phyloP scores from a whole-genome alignment of 805 yeast genomes.

The Kazachstania kunashirensis region DNA sequence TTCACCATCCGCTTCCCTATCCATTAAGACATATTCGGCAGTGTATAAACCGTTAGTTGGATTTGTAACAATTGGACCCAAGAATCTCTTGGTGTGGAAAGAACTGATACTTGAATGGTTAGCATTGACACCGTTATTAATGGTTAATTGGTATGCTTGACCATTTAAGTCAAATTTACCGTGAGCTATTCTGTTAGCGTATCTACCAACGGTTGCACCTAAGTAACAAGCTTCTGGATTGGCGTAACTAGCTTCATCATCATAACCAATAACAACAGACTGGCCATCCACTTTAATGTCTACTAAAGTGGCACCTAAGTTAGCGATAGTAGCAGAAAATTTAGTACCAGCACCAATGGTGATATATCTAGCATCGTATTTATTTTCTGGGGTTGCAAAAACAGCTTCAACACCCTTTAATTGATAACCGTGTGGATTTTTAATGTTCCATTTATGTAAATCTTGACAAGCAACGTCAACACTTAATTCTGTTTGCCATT shows the following conservation, averaged over 20 bases:
- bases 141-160: constrained; percentile 32
- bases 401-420: constrained; percentile 18
- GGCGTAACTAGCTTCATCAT: constrained; percentile 26
- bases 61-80: constrained; percentile 42
- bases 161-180: constrained; percentile 38
- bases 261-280: constrained; percentile 34
- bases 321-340: constrained; percentile 36
- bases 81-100: constrained; percentile 40
- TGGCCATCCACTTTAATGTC: constrained; percentile 33
- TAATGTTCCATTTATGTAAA: constrained; percentile 68
- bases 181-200: constrained; percentile 47
- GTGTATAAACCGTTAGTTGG: constrained; percentile 24
- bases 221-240: constrained; percentile 38
- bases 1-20: constrained; percentile 41
- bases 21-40: constrained; percentile 35
- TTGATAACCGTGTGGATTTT: constrained; percentile 55
- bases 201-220: constrained; percentile 59
- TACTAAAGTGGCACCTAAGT: constrained; percentile 45
- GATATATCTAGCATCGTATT: constrained; percentile 24
- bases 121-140: constrained; percentile 35
- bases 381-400: constrained; percentile 14
- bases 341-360: constrained; percentile 26
- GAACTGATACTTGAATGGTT: constrained; percentile 51
- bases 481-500: constrained; percentile 44
- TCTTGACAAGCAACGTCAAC: constrained; percentile 60